Evolutionary conservation across 1,139 yeast species (phyloP), one percentile per base, ranked within the genome.

Genomic region (Zygosaccharomyces sapae): DNA sequence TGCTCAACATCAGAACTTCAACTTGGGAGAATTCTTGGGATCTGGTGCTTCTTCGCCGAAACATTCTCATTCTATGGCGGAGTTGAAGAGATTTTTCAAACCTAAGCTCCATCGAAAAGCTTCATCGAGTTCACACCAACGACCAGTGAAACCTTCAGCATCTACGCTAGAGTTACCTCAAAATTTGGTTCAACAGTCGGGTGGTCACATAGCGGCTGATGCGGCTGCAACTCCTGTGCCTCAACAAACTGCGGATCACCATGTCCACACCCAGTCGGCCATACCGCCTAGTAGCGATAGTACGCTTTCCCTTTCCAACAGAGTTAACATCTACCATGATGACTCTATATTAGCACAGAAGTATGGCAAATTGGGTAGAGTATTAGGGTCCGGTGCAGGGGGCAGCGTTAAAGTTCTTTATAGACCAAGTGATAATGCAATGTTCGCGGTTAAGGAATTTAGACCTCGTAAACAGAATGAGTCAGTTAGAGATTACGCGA

Each of bases 361-460:
- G 64, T 94, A 92, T 67, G 95, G 96, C 51, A 86, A 84, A 57
- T 73, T 90, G 54, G 97, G 97, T 45, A 86, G 87, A 55, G 83
- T 86, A 52, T 72, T 94, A 56, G 99, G 98, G 25, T 84, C 95
- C 25, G 99, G 99, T 33, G 98, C 98, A 2, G 99, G 98, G 41
- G 99, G 99, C 4, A 85, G 95, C 1, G 99, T 94, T 12, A 81
- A 94, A 51, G 74, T 92, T 46, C 81, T 94, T 61, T 82, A 80
- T 47, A 78, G 97, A 53, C 81, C 92, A 2, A 75, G 86, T 5
- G 97, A 92, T 66, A 75, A 78, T 37, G 83, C 85, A 49, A 81
- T 95, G 1, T 92, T 92, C 71, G 99, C 99, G 0, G 97, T 94
- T 35, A 94, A 94, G 67, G 97, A 94, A 67, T 94, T 94, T 64